These are phyloP conservation scores for Penicillium sp. DNA, from an alignment of 2,329 filamentous ascomycete species.

Conservation along the genomic window DNA sequence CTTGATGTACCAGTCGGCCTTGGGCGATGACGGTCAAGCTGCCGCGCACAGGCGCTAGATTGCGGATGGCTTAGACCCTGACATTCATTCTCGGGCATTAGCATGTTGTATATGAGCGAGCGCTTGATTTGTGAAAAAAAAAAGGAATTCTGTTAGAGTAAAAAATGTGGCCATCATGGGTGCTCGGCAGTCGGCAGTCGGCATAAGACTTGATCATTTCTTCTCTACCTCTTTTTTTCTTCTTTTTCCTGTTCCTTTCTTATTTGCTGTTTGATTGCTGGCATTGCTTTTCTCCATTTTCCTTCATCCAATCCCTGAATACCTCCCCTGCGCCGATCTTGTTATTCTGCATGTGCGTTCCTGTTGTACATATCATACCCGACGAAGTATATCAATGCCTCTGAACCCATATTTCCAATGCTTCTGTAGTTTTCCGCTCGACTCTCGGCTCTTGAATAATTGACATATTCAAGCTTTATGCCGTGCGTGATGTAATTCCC, in stretches of 20 bases:
- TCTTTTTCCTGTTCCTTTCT: not conserved
- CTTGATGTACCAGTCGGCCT: conserved; percentile 42
- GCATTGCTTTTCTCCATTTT: not conserved
- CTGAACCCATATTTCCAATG: not conserved
- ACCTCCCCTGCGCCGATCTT: conserved; percentile 5
- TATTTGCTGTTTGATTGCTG: not conserved
- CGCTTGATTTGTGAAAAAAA: not conserved
- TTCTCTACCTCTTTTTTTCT: not conserved
- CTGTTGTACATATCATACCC: conserved; percentile 15
- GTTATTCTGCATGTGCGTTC: conserved; percentile 7
- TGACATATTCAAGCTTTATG: not conserved
- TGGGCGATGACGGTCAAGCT: conserved; percentile 26
- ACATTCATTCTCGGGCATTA: conserved; percentile 1
- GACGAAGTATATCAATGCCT: conserved; percentile 3
- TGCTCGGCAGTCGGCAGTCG: not conserved
- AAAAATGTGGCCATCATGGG: not conserved
- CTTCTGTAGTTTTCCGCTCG: not conserved
- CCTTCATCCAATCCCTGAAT: conserved; percentile 5
- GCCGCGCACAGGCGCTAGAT: conserved; percentile 35
- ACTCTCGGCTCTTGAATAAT: not conserved
- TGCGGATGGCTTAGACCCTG: conserved; percentile 27
- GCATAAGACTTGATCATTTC: not conserved
- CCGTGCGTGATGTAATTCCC: not conserved
- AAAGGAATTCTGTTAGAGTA: not conserved
- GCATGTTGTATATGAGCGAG: conserved; percentile 4